Conservation (phyloP, 2,329 filamentous ascomycete genomes). For the Diaporthe longicolla region DNA sequence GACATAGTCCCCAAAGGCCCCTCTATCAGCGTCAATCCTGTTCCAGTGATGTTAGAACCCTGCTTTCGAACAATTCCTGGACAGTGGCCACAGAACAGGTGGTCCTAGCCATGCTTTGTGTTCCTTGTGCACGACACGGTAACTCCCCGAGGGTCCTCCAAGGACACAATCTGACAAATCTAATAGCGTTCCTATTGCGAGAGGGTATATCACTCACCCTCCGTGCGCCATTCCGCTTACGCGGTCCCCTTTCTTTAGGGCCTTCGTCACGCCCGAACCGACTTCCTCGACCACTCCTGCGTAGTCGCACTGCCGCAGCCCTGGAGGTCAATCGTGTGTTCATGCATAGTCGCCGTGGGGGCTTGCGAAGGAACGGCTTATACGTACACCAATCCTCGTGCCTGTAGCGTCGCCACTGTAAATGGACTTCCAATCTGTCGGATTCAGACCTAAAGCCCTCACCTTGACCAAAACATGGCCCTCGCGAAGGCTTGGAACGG, state of each 20-base stretch:
- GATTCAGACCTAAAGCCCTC: constrained; percentile 39
- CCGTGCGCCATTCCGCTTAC: constrained; percentile 47
- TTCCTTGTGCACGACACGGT: neutral
- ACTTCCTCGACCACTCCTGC: constrained; percentile 62
- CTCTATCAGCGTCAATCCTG: constrained; percentile 55
- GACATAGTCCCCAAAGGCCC: constrained; percentile 58
- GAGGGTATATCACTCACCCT: constrained; percentile 18
- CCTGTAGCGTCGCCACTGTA: neutral
- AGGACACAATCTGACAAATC: neutral
- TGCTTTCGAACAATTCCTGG: neutral
- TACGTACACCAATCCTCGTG: constrained; percentile 25
- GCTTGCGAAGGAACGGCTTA: neutral
- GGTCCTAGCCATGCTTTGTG: neutral
- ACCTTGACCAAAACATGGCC: constrained; percentile 37
- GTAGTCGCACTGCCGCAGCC: constrained; percentile 58
- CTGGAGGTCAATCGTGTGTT: neutral
- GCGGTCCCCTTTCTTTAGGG: constrained; percentile 63
- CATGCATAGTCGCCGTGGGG: neutral
- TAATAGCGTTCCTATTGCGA: no score
- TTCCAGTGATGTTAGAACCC: constrained; percentile 48
- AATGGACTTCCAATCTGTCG: constrained; percentile 37
- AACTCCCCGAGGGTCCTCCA: no score
- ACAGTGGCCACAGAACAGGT: no score
- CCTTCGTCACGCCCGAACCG: constrained; percentile 57
- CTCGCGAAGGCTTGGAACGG: constrained; percentile 32